phyloP scores from a whole-genome alignment of 805 yeast species.

The Alloascoidea africana region DNA sequence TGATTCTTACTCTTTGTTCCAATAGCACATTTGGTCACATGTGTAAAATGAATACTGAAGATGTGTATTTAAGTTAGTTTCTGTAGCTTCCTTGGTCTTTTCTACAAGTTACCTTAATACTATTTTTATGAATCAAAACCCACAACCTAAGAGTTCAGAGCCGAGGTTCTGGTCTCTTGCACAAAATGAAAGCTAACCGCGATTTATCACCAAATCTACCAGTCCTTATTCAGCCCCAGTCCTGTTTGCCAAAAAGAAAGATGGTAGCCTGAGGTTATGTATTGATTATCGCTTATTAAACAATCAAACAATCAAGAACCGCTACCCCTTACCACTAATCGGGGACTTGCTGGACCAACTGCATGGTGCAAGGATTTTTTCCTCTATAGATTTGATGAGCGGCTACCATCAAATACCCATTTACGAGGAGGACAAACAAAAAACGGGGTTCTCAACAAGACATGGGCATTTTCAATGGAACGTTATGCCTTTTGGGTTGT shows the following conservation, averaged over 20 bases:
- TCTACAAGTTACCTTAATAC: too few relatives aligned
- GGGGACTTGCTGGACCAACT: constrained; percentile 7
- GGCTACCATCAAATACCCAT: constrained; percentile 12
- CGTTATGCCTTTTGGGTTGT: constrained; percentile 16
- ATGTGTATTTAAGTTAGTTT: too few relatives aligned
- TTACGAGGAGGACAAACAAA: constrained; percentile 3
- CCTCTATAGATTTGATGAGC: constrained; percentile 9
- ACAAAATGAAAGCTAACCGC: too few relatives aligned
- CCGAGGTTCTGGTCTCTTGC: too few relatives aligned
- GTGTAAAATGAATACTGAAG: too few relatives aligned
- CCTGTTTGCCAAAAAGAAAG: constrained; percentile 10
- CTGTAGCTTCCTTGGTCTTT: too few relatives aligned
- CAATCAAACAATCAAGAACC: constrained; percentile 7
- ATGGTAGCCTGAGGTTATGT: constrained; percentile 8
- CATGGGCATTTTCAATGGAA: constrained; percentile 12
- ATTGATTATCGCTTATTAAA: constrained; percentile 10
- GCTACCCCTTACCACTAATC: constrained; percentile 11
- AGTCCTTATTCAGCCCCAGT: constrained; percentile 8
- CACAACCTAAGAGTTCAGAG: too few relatives aligned
- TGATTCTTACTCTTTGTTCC: too few relatives aligned
- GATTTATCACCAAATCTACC: constrained; percentile 4
- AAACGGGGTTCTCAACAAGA: constrained; percentile 12
- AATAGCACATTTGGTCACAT: too few relatives aligned
- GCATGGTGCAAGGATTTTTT: constrained; percentile 5
- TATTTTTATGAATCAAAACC: too few relatives aligned